Evolutionary conservation across 2,329 filamentous ascomycete genomes (phyloP).

Genomic region (Fusarium sp.): DNA sequence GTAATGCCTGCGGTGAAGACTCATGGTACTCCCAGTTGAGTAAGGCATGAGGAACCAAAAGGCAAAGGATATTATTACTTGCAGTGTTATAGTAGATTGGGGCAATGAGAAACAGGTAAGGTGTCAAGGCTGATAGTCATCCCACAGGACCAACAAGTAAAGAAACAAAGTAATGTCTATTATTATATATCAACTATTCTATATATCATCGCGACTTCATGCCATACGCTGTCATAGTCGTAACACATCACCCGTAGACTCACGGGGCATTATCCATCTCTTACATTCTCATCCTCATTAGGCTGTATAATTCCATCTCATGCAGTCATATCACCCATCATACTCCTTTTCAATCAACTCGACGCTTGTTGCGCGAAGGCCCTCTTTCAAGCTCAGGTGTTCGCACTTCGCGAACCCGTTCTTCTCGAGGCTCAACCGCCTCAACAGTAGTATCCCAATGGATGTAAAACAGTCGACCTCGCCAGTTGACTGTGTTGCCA

Average conservation of each 20-base stretch:
- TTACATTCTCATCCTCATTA: neutral
- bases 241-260: constrained; percentile 13
- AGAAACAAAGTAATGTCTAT: constrained; percentile 10
- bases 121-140: too few relatives aligned
- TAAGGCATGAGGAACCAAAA: neutral
- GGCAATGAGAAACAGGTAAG: too few relatives aligned
- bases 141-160: too few relatives aligned
- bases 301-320: neutral
- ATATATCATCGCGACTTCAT: constrained; percentile 17
- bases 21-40: neutral
- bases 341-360: constrained; percentile 38
- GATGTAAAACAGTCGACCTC: constrained; percentile 84
- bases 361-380: constrained; percentile 38
- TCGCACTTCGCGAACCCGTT: constrained; percentile 11
- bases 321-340: constrained; percentile 7
- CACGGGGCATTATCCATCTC: constrained; percentile 3
- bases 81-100: too few relatives aligned
- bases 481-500: constrained; percentile 89
- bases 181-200: constrained; percentile 7
- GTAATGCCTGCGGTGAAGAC: neutral
- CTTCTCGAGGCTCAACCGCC: constrained; percentile 46
- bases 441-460: constrained; percentile 84
- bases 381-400: constrained; percentile 45
- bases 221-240: constrained; percentile 22
- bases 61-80: too few relatives aligned